Percentiles rank a stretch among this genome's conserved stretches.
These are phyloP conservation scores for Pterocarpus macrocarpus DNA, from an alignment of 306 rosid species.

Conservation along the genomic window DNA sequence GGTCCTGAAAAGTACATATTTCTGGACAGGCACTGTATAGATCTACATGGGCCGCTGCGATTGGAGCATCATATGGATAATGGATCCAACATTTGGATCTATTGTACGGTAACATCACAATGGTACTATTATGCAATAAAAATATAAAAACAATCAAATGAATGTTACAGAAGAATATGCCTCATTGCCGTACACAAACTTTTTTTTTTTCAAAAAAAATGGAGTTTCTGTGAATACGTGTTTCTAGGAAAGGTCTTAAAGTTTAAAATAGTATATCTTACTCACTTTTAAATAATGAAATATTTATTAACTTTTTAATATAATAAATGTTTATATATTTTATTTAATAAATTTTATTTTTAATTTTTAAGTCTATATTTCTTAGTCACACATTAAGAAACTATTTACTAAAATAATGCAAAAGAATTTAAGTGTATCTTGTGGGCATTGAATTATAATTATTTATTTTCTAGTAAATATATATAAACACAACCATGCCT, in stretches of 20 bases:
- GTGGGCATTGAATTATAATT: background rate
- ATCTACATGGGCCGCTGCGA: background rate
- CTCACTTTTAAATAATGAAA: too few relatives aligned
- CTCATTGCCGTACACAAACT: background rate
- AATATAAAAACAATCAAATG: background rate
- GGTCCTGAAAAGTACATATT: background rate
- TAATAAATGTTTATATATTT: too few relatives aligned
- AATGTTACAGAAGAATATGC: slow-evolving; percentile 16
- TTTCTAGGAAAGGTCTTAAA: too few relatives aligned
- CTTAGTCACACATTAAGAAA: too few relatives aligned
- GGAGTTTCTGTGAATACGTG: too few relatives aligned
- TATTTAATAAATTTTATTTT: too few relatives aligned
- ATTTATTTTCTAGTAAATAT: background rate
- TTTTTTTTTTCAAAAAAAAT: too few relatives aligned
- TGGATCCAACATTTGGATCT: slow-evolving; percentile 24
- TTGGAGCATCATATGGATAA: slow-evolving; percentile 25
- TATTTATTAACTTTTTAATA: too few relatives aligned
- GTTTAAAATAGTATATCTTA: too few relatives aligned
- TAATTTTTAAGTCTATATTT: too few relatives aligned
- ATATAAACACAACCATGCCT: background rate
- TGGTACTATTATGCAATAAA: slow-evolving; percentile 8
- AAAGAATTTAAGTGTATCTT: background rate
- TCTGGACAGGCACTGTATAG: background rate
- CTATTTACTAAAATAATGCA: background rate
- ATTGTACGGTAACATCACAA: slow-evolving; percentile 32